phyloP scores from a whole-genome alignment of 1,284 basidiomycete species.

The Volvariella volvacea region DNA sequence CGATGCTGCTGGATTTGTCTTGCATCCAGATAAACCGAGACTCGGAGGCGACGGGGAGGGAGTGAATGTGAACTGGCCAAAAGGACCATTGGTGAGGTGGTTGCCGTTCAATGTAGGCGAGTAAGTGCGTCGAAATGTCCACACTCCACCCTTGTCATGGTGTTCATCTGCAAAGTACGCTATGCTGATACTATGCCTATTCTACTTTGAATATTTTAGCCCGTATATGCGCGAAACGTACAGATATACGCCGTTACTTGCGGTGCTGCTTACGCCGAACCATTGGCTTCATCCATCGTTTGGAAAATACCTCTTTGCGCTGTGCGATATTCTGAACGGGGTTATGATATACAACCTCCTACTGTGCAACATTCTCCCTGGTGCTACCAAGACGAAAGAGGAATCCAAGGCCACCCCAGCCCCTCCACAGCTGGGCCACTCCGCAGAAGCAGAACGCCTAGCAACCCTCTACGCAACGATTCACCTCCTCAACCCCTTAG shows the following conservation, averaged over 20 bases:
- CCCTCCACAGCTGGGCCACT: slow-evolving; percentile 2
- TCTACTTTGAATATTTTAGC: slow-evolving; percentile 32
- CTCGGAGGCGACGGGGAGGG: slow-evolving; percentile 8
- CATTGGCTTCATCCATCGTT: slow-evolving; percentile 73
- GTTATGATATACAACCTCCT: slow-evolving; percentile 71
- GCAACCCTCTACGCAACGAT: slow-evolving; percentile 54
- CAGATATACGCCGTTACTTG: slow-evolving; percentile 92
- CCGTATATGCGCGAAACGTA: slow-evolving; percentile 95
- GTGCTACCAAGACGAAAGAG: background rate
- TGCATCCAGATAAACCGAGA: slow-evolving; percentile 34
- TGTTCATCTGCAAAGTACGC: background rate
- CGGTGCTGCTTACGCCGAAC: slow-evolving; percentile 79
- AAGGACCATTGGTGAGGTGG: slow-evolving; percentile 48
- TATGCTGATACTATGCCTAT: background rate
- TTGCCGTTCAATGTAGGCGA: slow-evolving; percentile 50
- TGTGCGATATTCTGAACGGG: slow-evolving; percentile 82
- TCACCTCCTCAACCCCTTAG: slow-evolving; percentile 88
- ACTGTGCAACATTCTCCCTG: slow-evolving; percentile 39
- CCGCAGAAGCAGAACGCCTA: slow-evolving; percentile 13
- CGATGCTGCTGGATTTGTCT: slow-evolving; percentile 77
- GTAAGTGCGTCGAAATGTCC: slow-evolving; percentile 30
- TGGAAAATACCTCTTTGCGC: slow-evolving; percentile 87
- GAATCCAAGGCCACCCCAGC: slow-evolving; percentile 1
- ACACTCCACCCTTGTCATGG: background rate
- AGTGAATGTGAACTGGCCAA: slow-evolving; percentile 36